phyloP scores from a whole-genome alignment of 139 green algal genomes.

The Coelastrella sp. region DNA sequence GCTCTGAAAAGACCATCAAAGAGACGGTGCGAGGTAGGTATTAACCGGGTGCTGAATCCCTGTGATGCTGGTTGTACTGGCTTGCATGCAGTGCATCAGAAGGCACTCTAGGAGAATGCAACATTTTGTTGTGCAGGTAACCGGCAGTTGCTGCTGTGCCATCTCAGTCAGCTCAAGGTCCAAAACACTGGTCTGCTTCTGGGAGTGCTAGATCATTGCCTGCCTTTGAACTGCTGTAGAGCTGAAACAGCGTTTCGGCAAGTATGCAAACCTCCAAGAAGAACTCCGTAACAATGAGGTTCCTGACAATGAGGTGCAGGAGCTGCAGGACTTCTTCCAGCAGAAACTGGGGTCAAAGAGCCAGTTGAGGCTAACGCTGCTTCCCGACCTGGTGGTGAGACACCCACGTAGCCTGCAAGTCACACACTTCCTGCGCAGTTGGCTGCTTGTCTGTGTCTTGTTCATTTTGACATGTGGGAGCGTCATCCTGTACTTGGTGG shows the following conservation, averaged over 20 bases:
- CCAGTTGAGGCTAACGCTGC: background rate
- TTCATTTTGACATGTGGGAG: too few relatives aligned
- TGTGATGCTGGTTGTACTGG: too few relatives aligned
- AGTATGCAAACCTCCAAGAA: background rate
- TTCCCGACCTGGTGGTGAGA: conserved; percentile 14
- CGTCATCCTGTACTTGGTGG: too few relatives aligned
- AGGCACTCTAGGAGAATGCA: too few relatives aligned
- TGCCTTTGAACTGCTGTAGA: background rate
- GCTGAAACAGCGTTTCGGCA: background rate
- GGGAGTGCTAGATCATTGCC: background rate
- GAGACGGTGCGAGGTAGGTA: too few relatives aligned
- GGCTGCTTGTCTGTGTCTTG: too few relatives aligned
- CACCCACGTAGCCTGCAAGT: background rate
- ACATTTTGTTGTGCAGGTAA: too few relatives aligned
- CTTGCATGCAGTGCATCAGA: too few relatives aligned
- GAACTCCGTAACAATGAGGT: background rate
- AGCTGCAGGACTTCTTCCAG: background rate
- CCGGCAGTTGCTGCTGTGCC: too few relatives aligned
- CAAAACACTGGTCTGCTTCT: background rate
- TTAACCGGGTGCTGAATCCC: too few relatives aligned
- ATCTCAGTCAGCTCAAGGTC: background rate
- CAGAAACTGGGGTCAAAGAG: background rate
- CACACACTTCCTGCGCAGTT: too few relatives aligned
- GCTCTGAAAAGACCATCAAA: background rate
- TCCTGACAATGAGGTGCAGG: background rate